A percentile compares a stretch with the other conserved stretches of the same genome.
Conservation (phyloP, 2,329 filamentous ascomycete genomes). For the Zasmidium cellare region DNA sequence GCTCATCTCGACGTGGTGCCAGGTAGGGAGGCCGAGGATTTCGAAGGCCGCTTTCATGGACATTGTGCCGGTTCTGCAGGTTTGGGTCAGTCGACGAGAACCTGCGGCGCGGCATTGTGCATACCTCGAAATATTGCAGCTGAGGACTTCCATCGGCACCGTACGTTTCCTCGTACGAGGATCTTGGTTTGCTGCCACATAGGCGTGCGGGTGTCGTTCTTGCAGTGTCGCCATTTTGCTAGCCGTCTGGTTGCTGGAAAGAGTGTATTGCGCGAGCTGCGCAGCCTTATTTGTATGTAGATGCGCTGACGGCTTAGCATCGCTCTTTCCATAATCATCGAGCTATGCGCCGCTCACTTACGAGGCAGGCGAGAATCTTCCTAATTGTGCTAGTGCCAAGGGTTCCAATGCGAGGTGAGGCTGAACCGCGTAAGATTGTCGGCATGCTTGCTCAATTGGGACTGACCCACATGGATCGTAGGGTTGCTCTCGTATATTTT, state of each 20-base stretch:
- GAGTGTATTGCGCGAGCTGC: too few species aligned
- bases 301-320: too few species aligned
- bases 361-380: too few species aligned
- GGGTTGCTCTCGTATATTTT: not conserved
- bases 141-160: conserved; percentile 8
- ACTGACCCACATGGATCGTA: not conserved
- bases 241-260: too few species aligned
- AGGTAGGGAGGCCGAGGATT: conserved; percentile 8
- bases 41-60: conserved; percentile 6
- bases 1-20: conserved; percentile 8
- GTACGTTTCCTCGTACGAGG: conserved; percentile 2
- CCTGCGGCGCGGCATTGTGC: too few species aligned
- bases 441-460: not conserved
- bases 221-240: not conserved
- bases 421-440: not conserved
- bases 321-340: too few species aligned
- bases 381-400: too few species aligned
- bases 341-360: too few species aligned
- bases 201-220: not conserved
- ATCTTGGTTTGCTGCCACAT: not conserved
- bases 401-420: too few species aligned
- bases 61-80: conserved; percentile 1
- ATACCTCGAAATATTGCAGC: conserved; percentile 1
- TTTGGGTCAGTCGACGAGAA: not conserved
- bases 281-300: not conserved